phyloP scores from a whole-genome alignment of 768 basidiomycete species.

The Glaciozyma martinii region DNA sequence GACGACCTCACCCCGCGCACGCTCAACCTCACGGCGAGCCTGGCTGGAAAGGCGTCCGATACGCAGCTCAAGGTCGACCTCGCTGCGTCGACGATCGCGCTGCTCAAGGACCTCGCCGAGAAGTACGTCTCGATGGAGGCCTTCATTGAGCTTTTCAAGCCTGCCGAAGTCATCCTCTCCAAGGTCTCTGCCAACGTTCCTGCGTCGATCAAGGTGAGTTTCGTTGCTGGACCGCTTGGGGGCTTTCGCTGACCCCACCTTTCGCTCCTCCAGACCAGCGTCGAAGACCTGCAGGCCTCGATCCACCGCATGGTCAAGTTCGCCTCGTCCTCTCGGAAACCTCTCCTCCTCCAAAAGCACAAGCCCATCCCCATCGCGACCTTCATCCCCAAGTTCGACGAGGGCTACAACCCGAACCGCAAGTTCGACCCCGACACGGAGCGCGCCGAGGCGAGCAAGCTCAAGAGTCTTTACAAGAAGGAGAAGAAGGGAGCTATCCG shows the following conservation, averaged over 20 bases:
- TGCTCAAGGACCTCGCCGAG: slow-evolving; percentile 52
- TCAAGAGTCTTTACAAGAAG: slow-evolving; percentile 82
- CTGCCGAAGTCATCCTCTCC: slow-evolving; percentile 53
- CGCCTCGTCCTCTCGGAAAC: slow-evolving; percentile 48
- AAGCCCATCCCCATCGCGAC: slow-evolving; percentile 92
- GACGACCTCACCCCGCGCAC: slow-evolving; percentile 43
- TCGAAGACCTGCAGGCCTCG: slow-evolving; percentile 9
- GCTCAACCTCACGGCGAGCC: slow-evolving; percentile 49
- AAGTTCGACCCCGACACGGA: slow-evolving; percentile 84
- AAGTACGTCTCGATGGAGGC: slow-evolving; percentile 39
- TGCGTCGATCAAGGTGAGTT: slow-evolving; percentile 51
- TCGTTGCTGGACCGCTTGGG: background rate
- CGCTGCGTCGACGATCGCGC: slow-evolving; percentile 52
- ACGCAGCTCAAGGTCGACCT: slow-evolving; percentile 63
- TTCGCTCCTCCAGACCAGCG: background rate
- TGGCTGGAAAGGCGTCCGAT: slow-evolving; percentile 28
- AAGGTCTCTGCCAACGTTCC: slow-evolving; percentile 49
- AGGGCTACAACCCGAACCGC: slow-evolving; percentile 40
- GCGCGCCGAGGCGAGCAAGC: slow-evolving; percentile 72
- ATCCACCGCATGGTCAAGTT: slow-evolving; percentile 26
- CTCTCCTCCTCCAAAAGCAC: slow-evolving; percentile 79
- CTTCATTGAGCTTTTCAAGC: slow-evolving; percentile 76
- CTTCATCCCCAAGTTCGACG: slow-evolving; percentile 88
- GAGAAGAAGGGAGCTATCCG: slow-evolving; percentile 94
- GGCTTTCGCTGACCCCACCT: background rate